Evolutionary conservation across 768 basidiomycete species (phyloP).

Genomic region (Termitomyces sp.): DNA sequence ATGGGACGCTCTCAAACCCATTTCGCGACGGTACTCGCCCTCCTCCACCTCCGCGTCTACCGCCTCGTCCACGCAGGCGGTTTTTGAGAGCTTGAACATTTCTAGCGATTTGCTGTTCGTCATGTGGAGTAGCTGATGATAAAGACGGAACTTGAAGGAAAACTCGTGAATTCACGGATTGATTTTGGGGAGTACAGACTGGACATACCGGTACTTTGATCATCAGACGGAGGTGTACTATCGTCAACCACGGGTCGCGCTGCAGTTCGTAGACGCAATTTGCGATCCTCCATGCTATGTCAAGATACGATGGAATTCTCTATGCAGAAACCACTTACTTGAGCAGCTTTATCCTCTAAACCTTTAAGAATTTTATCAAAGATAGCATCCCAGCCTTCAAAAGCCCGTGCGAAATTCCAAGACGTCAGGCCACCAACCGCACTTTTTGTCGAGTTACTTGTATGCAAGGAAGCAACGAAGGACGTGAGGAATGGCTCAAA

Average conservation of each 20-base stretch:
- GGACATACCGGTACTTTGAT: conserved; percentile 50
- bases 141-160: conserved; percentile 38
- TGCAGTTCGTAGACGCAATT: conserved; percentile 50
- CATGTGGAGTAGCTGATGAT: conserved; percentile 48
- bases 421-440: conserved; percentile 31
- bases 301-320: conserved; percentile 3
- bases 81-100: conserved; percentile 90
- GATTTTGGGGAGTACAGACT: background rate
- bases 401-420: conserved; percentile 68
- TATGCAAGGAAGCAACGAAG: conserved; percentile 81
- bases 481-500: conserved; percentile 81
- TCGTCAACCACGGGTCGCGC: conserved; percentile 31
- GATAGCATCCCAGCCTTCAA: conserved; percentile 76
- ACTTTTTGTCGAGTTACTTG: conserved; percentile 43
- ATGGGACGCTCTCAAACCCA: conserved; percentile 56
- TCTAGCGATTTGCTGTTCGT: conserved; percentile 88
- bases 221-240: conserved; percentile 53
- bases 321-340: conserved; percentile 32
- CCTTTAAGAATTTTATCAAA: conserved; percentile 74
- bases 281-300: conserved; percentile 54
- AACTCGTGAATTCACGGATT: background rate
- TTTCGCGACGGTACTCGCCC: conserved; percentile 44
- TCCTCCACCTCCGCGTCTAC: conserved; percentile 49
- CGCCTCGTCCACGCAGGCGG: conserved; percentile 72
- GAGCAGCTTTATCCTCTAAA: conserved; percentile 71